Percentiles rank a stretch among this genome's conserved stretches.
Evolutionary conservation across 257 asterid species (phyloP).

Genomic region (Solanum pinnatisectum): DNA sequence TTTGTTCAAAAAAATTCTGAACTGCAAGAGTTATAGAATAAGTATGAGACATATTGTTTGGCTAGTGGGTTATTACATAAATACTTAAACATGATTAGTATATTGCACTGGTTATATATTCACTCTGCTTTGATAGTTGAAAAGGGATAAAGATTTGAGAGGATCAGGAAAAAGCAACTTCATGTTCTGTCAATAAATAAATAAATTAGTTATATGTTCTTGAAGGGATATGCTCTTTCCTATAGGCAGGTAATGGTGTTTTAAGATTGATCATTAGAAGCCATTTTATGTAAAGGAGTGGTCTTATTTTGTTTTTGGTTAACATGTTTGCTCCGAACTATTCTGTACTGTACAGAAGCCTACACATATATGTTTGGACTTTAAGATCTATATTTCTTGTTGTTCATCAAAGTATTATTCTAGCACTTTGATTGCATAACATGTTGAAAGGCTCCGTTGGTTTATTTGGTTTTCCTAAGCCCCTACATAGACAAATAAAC

Average conservation of each 20-base stretch:
- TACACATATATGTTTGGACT: background rate
- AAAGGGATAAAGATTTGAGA: background rate
- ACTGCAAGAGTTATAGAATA: background rate
- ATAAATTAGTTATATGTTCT: background rate
- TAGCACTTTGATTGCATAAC: background rate
- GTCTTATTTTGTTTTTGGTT: background rate
- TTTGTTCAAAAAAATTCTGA: background rate
- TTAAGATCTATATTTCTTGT: too few species aligned
- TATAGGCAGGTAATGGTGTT: background rate
- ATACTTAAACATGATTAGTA: background rate
- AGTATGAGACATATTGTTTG: background rate
- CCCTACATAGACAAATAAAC: background rate
- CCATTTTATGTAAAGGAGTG: background rate
- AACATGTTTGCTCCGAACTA: background rate
- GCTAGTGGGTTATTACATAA: background rate
- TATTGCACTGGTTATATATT: background rate
- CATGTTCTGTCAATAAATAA: background rate
- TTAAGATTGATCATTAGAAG: background rate
- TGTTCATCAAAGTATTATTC: background rate
- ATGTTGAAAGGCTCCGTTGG: background rate
- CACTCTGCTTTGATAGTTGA: background rate
- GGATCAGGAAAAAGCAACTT: background rate
- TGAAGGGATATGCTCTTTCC: background rate
- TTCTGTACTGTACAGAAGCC: background rate
- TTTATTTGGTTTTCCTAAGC: background rate